These are phyloP conservation scores for Marchantia paleacea DNA, from an alignment of 225 moss, liverwort and hornwort species.

Conservation along the genomic window DNA sequence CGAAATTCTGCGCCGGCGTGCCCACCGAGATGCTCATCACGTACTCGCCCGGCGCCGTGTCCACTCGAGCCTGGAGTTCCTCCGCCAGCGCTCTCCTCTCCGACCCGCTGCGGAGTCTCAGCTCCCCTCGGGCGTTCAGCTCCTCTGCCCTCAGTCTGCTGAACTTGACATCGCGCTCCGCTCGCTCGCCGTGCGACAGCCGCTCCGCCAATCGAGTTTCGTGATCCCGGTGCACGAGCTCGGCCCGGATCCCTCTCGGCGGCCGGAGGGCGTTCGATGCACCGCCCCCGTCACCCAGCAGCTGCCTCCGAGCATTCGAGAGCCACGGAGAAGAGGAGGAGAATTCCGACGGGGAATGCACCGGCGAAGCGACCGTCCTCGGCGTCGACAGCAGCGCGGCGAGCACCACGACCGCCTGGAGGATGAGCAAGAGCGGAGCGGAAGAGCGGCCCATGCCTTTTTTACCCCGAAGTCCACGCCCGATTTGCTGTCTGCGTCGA, in stretches of 20 bases:
- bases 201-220: not conserved
- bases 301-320: not conserved
- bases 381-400: not conserved
- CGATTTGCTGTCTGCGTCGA: too few relatives aligned
- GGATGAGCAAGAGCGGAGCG: not conserved
- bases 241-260: slow-evolving; percentile 6
- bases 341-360: not conserved
- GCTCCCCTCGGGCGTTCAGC: not conserved
- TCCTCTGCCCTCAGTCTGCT: slow-evolving; percentile 15
- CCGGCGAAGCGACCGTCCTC: not conserved
- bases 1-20: slow-evolving; percentile 23
- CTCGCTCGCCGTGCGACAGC: not conserved
- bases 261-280: not conserved
- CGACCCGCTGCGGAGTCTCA: not conserved
- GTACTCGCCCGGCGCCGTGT: slow-evolving; percentile 10
- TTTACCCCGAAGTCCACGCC: too few relatives aligned
- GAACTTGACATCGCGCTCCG: slow-evolving; percentile 1
- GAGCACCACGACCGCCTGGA: not conserved
- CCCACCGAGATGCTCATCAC: slow-evolving; percentile 12
- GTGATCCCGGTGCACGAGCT: slow-evolving; percentile 24
- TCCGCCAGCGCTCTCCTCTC: not conserved
- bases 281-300: not conserved
- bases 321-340: not conserved
- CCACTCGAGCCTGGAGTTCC: not conserved
- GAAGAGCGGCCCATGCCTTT: too few relatives aligned